These are phyloP conservation scores for Penicillium antarcticum DNA, from an alignment of 495 filamentous ascomycete genomes.

Conservation along the genomic window DNA sequence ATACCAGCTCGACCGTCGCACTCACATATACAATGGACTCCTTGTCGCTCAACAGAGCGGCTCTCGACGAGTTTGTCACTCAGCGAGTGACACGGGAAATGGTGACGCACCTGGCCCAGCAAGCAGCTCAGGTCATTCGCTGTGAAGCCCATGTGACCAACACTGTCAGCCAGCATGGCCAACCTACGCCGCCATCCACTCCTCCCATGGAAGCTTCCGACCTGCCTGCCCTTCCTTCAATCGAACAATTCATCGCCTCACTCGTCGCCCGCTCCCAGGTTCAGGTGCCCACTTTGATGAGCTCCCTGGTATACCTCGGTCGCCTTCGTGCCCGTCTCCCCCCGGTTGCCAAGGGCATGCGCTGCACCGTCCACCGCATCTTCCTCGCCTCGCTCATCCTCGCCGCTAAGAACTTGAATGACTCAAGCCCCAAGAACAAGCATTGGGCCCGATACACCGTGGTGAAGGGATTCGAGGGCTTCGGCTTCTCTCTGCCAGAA, in stretches of 20 bases:
- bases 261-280: slow-evolving; percentile 91
- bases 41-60: slow-evolving; percentile 64
- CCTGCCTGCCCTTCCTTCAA: slow-evolving; percentile 61
- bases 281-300: slow-evolving; percentile 96
- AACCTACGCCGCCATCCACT: slow-evolving; percentile 64
- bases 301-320: slow-evolving; percentile 86
- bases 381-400: slow-evolving; percentile 79
- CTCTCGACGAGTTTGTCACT: slow-evolving; percentile 86
- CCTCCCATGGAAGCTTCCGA: slow-evolving; percentile 54
- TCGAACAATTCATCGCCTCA: slow-evolving; percentile 88
- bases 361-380: slow-evolving; percentile 91
- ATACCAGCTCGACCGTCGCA: background rate
- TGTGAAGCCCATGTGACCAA: slow-evolving; percentile 64
- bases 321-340: slow-evolving; percentile 80
- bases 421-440: slow-evolving; percentile 99
- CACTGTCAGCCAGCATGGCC: slow-evolving; percentile 52
- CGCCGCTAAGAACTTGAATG: slow-evolving; percentile 76
- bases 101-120: slow-evolving; percentile 79
- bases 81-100: slow-evolving; percentile 77
- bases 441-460: slow-evolving; percentile 93
- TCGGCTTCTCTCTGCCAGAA: slow-evolving; percentile 90
- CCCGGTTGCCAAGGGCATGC: slow-evolving; percentile 93
- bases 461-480: slow-evolving; percentile 71
- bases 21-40: slow-evolving; percentile 36
- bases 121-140: slow-evolving; percentile 83